These are phyloP conservation scores for Albugo candida DNA, from an alignment of 352 stramenopile genomes.

Conservation along the genomic window DNA sequence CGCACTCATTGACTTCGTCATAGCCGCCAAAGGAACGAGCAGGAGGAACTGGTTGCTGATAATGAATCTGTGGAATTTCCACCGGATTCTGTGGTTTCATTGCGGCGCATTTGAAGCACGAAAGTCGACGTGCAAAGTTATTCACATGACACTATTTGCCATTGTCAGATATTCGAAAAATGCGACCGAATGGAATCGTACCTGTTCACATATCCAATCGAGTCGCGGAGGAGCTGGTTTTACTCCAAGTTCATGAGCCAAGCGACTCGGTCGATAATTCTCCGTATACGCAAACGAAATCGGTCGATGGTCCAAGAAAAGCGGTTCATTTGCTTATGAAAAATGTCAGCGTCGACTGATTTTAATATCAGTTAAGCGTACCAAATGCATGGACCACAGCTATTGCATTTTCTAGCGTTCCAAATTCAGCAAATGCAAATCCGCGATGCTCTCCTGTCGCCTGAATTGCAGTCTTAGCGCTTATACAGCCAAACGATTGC, in stretches of 20 bases:
- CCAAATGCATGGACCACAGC: conserved; percentile 36
- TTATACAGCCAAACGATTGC: neutral
- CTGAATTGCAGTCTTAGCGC: conserved; percentile 6
- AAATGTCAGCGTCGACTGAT: no score
- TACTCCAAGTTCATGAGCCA: neutral
- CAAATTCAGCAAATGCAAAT: conserved; percentile 69
- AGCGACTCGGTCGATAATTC: neutral
- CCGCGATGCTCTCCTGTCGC: conserved; percentile 39
- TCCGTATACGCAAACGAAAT: conserved; percentile 31
- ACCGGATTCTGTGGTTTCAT: conserved; percentile 15
- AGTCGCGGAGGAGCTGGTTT: conserved; percentile 9
- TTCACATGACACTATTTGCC: conserved; percentile 35
- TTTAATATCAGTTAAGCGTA: conserved; percentile 7
- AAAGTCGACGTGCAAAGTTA: conserved; percentile 41
- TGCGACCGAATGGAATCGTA: conserved; percentile 3
- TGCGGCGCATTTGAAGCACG: conserved; percentile 54
- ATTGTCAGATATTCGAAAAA: neutral
- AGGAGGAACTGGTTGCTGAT: neutral
- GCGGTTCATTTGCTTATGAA: conserved; percentile 20
- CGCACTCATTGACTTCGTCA: conserved; percentile 1
- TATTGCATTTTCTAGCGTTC: conserved; percentile 24
- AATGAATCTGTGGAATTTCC: conserved; percentile 13
- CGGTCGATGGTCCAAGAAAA: conserved; percentile 25
- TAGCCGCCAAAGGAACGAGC: neutral
- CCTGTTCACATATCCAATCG: conserved; percentile 58